These are phyloP conservation scores for Lodderomyces oxycetoniae DNA, from an alignment of 1,139 yeast genomes.

Conservation along the genomic window DNA sequence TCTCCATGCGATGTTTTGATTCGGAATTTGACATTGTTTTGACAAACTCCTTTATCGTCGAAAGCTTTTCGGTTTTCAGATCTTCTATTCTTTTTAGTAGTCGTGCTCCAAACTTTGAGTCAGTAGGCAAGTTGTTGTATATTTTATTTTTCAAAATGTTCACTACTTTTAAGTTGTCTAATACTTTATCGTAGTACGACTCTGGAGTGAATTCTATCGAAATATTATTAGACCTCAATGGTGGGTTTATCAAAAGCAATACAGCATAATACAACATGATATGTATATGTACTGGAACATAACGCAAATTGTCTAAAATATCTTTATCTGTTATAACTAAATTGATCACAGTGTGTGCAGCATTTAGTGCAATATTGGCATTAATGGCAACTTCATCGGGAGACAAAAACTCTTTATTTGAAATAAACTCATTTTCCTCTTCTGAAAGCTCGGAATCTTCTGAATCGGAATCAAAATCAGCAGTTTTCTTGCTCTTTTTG, in stretches of 20 bases:
- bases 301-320: conserved; percentile 51
- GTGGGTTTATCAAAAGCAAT: conserved; percentile 50
- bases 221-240: conserved; percentile 23
- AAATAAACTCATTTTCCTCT: conserved; percentile 30
- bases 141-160: conserved; percentile 41
- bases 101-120: conserved; percentile 47
- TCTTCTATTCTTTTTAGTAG: conserved; percentile 43
- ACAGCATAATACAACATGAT: conserved; percentile 70
- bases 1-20: conserved; percentile 8
- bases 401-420: conserved; percentile 34
- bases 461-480: conserved; percentile 17
- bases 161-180: conserved; percentile 31
- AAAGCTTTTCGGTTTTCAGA: conserved; percentile 36
- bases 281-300: conserved; percentile 68
- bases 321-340: conserved; percentile 58
- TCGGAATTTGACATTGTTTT: conserved; percentile 6
- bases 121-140: conserved; percentile 47
- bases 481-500: conserved; percentile 3
- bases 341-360: conserved; percentile 61
- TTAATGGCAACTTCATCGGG: conserved; percentile 33
- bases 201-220: conserved; percentile 16
- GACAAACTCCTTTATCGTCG: conserved; percentile 13
- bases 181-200: conserved; percentile 19
- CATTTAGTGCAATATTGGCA: conserved; percentile 52
- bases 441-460: conserved; percentile 24